These are phyloP conservation scores for Tylopilus vinaceipallidus DNA, from an alignment of 768 basidiomycete genomes.

Conservation along the genomic window DNA sequence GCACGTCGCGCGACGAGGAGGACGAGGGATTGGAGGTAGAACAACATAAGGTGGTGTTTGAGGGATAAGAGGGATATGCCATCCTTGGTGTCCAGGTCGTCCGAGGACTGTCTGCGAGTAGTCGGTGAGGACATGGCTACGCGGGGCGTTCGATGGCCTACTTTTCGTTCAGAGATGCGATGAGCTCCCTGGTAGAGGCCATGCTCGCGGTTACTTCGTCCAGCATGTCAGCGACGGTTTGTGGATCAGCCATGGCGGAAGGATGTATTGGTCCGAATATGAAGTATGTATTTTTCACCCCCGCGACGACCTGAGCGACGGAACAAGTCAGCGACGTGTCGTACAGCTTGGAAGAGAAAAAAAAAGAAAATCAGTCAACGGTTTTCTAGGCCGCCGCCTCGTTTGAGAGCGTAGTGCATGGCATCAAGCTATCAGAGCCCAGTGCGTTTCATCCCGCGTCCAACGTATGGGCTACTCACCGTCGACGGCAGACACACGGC, in stretches of 20 bases:
- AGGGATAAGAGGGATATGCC: slow-evolving; percentile 91
- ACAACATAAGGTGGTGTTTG: slow-evolving; percentile 81
- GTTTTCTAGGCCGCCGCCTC: slow-evolving; percentile 65
- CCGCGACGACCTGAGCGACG: neutral
- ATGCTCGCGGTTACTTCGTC: slow-evolving; percentile 66
- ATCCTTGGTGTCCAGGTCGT: slow-evolving; percentile 53
- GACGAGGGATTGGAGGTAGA: slow-evolving; percentile 81
- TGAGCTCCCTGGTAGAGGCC: slow-evolving; percentile 52
- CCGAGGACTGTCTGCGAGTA: slow-evolving; percentile 26
- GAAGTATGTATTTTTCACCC: neutral
- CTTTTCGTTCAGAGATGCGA: slow-evolving; percentile 57
- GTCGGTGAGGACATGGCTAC: slow-evolving; percentile 14
- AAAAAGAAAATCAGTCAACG: slow-evolving; percentile 49
- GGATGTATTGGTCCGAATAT: neutral
- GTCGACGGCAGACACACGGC: neutral
- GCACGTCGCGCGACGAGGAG: slow-evolving; percentile 71
- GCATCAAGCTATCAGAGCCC: slow-evolving; percentile 58
- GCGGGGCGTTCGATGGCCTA: slow-evolving; percentile 29
- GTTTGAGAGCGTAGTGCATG: slow-evolving; percentile 47
- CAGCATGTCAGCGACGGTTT: slow-evolving; percentile 28
- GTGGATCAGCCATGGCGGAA: slow-evolving; percentile 18
- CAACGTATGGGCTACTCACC: slow-evolving; percentile 1
- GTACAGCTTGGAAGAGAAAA: neutral
- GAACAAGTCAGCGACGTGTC: slow-evolving; percentile 8
- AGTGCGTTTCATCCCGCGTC: slow-evolving; percentile 54